Base-by-base conservation (phyloP, 306 rosid genomes). In the Cucurbita maxima region DNA sequence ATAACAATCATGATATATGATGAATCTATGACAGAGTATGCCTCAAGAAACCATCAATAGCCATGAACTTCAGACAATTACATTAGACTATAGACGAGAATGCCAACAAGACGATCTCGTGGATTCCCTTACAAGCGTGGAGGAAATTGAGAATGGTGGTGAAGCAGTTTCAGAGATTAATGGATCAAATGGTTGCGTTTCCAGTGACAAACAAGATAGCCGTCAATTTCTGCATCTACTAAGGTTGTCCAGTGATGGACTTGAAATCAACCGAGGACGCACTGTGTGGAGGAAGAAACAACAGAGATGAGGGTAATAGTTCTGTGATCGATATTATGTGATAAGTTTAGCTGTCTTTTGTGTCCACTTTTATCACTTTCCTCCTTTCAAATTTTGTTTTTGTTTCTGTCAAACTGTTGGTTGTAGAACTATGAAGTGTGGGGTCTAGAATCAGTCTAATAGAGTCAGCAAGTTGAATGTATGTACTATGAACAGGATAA, bases 71-170 rank as follows among this genome's bases (percentile, higher is more conserved):
- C 95, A 88, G 73, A 87, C 95, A 56, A 85, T 94, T 67, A 94
- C 97, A 59, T 81, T 91, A 81, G 99, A 94, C 87, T 94, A 94
- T 79, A 89, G 99, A 85, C 83, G 99, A 60, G 96, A 91, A 75
- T 94, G 97, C 75, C 97, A 89, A 88, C 95, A 77, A 20, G 76
- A 82, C 14, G 99, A 86, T 73, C 16, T 83, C 1, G 99, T 94
- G 11, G 96, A 94, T 82, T 94, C 92, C 25, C 97, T 94, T 58
- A 86, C 96, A 1, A 84, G 87, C 52, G 81, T 50, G 78, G 97
- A 90, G 83, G 59, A 66, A 14, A 19, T 71, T 2, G 89, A 83
- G 52, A 72, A 53, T 11, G 87, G 70, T 7, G 79, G 62, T 0
- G 82, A 83, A 76, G 77, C 50, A 15, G 76, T 80, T 80, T 75